phyloP scores from a whole-genome alignment of 148 eudicot genomes.

The Linanthus parryae region DNA sequence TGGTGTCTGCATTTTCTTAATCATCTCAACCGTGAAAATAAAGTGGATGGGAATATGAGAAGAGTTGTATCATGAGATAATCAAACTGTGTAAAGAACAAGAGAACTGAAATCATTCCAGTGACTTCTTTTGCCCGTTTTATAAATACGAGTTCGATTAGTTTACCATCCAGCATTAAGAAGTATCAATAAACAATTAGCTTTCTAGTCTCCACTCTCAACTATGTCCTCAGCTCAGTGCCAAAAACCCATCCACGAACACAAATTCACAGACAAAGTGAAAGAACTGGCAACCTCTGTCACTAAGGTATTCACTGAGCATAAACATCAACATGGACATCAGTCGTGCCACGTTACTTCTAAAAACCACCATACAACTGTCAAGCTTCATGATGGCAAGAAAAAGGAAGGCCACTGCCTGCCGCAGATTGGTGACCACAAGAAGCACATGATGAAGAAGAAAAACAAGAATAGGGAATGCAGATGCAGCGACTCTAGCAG shows the following conservation, averaged over 20 bases:
- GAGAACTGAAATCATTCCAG: no score
- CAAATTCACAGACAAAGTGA: slow-evolving; percentile 22
- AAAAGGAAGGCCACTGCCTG: slow-evolving; percentile 23
- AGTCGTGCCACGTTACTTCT: not conserved
- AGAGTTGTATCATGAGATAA: no score
- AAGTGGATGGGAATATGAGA: no score
- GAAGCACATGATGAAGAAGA: slow-evolving; percentile 24
- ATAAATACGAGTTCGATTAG: no score
- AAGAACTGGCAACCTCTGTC: slow-evolving; percentile 28
- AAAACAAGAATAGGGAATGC: slow-evolving; percentile 18
- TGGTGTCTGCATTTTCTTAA: no score
- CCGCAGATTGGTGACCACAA: slow-evolving; percentile 28
- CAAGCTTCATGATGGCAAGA: not conserved
- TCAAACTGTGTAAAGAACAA: no score
- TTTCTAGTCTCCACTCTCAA: no score
- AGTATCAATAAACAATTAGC: no score
- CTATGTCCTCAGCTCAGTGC: slow-evolving; percentile 33
- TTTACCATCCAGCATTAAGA: no score
- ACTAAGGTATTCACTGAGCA: slow-evolving; percentile 28
- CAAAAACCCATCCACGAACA: slow-evolving; percentile 26
- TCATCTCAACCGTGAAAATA: no score
- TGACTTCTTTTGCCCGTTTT: no score
- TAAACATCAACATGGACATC: slow-evolving; percentile 17
- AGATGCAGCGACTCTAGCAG: slow-evolving; percentile 21
- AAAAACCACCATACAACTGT: not conserved